Evolutionary conservation across 1,284 basidiomycete genomes (phyloP), one percentile per base, ranked within the genome.

Genomic region (Microbotryum saponariae): DNA sequence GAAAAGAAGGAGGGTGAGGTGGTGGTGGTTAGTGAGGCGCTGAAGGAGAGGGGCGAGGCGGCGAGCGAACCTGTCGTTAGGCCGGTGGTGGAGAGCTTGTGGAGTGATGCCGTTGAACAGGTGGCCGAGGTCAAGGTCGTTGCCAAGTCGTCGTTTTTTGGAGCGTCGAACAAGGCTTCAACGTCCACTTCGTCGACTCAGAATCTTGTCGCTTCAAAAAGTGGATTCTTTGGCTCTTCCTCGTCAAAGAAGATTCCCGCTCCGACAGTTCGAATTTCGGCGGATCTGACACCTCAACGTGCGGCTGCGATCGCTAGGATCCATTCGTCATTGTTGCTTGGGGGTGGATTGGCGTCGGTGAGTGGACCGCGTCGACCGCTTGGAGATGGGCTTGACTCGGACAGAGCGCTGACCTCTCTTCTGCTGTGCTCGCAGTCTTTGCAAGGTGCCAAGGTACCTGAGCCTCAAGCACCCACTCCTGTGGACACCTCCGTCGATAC

Each of bases 271-370:
- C 49, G 27, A 2, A 31, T 44, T 47, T 31, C 56, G 3, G 14
- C 56, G 12, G 21, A 8, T 20, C 9, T 25, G 18, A 25, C 48
- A 18, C n/a, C 46, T 23, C 18, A 46, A 12, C 37, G 55, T 37
- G 46, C 29, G 18, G 77, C 78, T 27, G 74, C 79, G 12, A 73
- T 79, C 12, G 66, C 74, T 27, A 74, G 75, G 25, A 80, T 82
- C 44, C 79, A 81, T 59, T 73, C 76, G 53, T 71, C 75, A 7
- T 73, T 81, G 54, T 74, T 75, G 18, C 73, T 77, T 54, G 79
- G 80, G n/a, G 85, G 86, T 14, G 74, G 79, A 3, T 70, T 80
- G 18, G 79, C 81, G 9, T 76, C 75, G 65, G 77, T 48, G 31
- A 51, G 50, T 56, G 45, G 23, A 47, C 31, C 31, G 31, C 31